Conservation (phyloP, 148 eudicot genomes). For the Silene conica region DNA sequence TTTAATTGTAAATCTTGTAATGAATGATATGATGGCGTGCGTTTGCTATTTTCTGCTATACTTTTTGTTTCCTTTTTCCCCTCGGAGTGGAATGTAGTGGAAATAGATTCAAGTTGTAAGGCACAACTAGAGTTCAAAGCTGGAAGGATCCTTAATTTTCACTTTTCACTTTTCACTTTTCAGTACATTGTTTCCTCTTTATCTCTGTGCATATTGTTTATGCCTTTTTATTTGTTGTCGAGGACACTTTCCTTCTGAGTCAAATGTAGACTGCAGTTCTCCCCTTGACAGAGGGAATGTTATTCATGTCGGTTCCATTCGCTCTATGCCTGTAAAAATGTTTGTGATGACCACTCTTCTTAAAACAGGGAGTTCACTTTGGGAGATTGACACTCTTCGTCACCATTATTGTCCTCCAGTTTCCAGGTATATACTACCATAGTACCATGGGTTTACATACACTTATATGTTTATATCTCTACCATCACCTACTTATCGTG, state of each 20-base stretch:
- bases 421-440: conserved; percentile 54
- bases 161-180: not conserved
- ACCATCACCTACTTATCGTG: not conserved
- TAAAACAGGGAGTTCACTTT: conserved; percentile 85
- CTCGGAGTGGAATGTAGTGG: not conserved
- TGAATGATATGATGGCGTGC: not conserved
- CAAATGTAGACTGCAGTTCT: not conserved
- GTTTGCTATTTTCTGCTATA: not conserved
- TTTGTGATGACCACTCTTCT: not conserved
- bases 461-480: not conserved
- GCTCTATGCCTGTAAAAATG: not conserved
- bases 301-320: not conserved
- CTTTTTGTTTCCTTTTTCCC: not conserved
- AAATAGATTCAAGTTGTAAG: not conserved
- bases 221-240: not conserved
- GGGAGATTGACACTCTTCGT: conserved; percentile 88
- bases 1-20: not conserved
- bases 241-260: not conserved
- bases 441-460: not conserved
- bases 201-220: not conserved
- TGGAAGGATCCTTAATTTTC: not conserved
- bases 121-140: not conserved
- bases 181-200: not conserved
- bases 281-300: not conserved
- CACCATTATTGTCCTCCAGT: conserved; percentile 90